phyloP scores from a whole-genome alignment of 1,284 basidiomycete species.

The Irpex rosettiformis region DNA sequence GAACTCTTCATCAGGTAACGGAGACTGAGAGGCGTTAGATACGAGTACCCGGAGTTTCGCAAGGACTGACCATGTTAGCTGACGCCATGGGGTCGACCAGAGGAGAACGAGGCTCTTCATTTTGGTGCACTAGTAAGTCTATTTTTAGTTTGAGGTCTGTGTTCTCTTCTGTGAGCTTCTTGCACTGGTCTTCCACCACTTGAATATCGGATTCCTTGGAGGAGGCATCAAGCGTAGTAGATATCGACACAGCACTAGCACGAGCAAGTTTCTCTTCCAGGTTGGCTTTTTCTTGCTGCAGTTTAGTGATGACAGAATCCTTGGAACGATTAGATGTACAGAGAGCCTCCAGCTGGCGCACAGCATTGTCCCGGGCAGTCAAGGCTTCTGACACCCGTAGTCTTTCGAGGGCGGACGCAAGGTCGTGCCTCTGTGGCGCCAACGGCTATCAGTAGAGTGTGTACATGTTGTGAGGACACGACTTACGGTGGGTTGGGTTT shows the following conservation, averaged over 20 bases:
- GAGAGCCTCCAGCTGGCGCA: constrained; percentile 56
- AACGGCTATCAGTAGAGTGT: too few relatives aligned
- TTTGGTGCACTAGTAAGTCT: not conserved
- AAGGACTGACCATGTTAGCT: not conserved
- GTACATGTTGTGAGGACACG: too few relatives aligned
- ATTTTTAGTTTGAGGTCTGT: constrained; percentile 38
- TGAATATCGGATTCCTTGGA: not conserved
- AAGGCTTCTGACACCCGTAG: constrained; percentile 55
- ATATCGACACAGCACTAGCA: not conserved
- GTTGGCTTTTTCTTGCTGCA: constrained; percentile 40
- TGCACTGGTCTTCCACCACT: constrained; percentile 25
- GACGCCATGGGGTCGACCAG: not conserved
- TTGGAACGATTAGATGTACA: constrained; percentile 62
- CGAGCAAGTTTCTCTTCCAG: constrained; percentile 24
- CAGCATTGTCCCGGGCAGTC: constrained; percentile 60
- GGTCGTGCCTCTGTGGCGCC: not conserved
- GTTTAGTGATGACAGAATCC: constrained; percentile 42
- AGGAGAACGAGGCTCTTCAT: not conserved
- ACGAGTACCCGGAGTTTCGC: not conserved
- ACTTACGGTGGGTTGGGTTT: not conserved
- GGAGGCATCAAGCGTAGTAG: not conserved
- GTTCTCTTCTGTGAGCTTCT: constrained; percentile 34
- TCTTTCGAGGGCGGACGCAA: constrained; percentile 37
- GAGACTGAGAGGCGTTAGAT: constrained; percentile 16
- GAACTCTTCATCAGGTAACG: constrained; percentile 7